phyloP scores from a whole-genome alignment of 2,329 filamentous ascomycete genomes.

The Talaromyces pinophilus region DNA sequence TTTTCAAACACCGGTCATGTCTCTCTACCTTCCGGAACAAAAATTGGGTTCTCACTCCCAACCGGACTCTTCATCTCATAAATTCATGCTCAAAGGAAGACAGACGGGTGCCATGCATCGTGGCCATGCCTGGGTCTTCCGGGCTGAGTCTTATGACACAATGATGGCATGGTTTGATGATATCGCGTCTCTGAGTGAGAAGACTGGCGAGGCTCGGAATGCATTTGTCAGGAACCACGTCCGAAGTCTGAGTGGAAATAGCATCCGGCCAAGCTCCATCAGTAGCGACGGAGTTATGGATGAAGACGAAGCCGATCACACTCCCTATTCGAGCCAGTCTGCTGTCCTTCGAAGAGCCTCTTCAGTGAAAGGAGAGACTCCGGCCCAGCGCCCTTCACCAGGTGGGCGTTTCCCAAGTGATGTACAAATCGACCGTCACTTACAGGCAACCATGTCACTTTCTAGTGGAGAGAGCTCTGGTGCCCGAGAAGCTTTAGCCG shows the following conservation, averaged over 20 bases:
- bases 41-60: slow-evolving; percentile 90
- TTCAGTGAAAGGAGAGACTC: slow-evolving; percentile 40
- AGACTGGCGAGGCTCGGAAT: slow-evolving; percentile 81
- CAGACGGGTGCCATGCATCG: slow-evolving; percentile 93
- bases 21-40: slow-evolving; percentile 89
- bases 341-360: slow-evolving; percentile 41
- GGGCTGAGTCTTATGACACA: slow-evolving; percentile 75
- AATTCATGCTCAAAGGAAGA: slow-evolving; percentile 95
- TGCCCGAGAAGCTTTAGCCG: slow-evolving; percentile 62
- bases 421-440: slow-evolving; percentile 80
- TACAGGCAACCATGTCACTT: slow-evolving; percentile 75
- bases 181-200: slow-evolving; percentile 85
- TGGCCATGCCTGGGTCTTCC: slow-evolving; percentile 68
- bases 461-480: slow-evolving; percentile 79
- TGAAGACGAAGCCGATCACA: slow-evolving; percentile 68
- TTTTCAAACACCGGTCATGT: slow-evolving; percentile 88
- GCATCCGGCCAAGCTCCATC: slow-evolving; percentile 58
- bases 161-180: slow-evolving; percentile 98
- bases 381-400: slow-evolving; percentile 73
- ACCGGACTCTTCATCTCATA: slow-evolving; percentile 82
- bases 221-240: slow-evolving; percentile 83
- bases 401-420: slow-evolving; percentile 97
- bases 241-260: slow-evolving; percentile 70
- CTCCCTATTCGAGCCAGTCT: slow-evolving; percentile 64
- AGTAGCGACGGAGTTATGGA: slow-evolving; percentile 78